Evolutionary conservation across 495 filamentous ascomycete species (phyloP), one percentile per base, ranked within the genome.

Genomic region (Aspergillus cristatus): DNA sequence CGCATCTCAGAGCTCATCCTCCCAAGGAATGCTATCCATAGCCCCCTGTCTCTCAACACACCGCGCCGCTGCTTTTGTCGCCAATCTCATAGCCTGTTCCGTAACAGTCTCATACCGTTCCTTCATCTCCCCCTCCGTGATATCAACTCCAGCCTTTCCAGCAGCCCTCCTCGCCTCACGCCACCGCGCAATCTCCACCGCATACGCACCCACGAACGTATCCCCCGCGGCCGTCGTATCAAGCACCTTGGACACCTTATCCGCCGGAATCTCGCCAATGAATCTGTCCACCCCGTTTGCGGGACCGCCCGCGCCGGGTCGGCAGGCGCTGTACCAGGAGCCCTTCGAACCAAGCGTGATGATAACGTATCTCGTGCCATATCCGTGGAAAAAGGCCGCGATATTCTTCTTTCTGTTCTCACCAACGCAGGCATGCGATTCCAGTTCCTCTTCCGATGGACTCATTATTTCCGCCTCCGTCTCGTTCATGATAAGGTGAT

Each of bases 211-310:
- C 2, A 93, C 85, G 60, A 94, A 98, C 3, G 90, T 94, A 58
- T 98, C 91, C 0, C 91, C 91, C 12, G 90, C 91, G 1, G 81
- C 90, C 3, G 91, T 98, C 5, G 90, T 97, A 63, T 98, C 91
- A 5, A 94, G 72, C 14, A 95, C 90, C 38, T 70, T 76, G 48
- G 51, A 65, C 43, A 71, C 76, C 53, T 70, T 77, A 46, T 68
- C 71, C 7, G 77, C 80, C 12, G 60, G 63, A 5, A 68, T 48
- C 38, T 71, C 47, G 26, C 63, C 55, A 7, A 57, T 61, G 18
- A 63, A 62, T 18, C 58, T 51, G n/a, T 38, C 42, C 2, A 46
- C 47, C 6, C 60, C 57, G 37, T 66, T 55, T 13, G 42, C 55
- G 6, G 51, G 46, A 33, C 72, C 57, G 7, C n/a, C n/a, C n/a